These are phyloP conservation scores for Stemphylium beticola DNA, from an alignment of 2,329 filamentous ascomycete genomes.

Conservation along the genomic window DNA sequence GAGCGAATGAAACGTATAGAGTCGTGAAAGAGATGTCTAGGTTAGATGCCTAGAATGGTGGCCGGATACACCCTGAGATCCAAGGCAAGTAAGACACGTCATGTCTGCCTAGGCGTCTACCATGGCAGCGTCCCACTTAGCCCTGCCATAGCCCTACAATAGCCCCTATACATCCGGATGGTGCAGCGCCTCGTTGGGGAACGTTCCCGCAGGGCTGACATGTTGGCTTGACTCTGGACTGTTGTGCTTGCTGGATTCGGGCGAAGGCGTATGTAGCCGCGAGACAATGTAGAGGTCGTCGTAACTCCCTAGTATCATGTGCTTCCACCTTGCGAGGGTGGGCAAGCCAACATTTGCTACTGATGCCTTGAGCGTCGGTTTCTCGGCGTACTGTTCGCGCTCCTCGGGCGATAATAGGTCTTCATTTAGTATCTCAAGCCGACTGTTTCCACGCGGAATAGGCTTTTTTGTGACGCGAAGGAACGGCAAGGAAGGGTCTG, in stretches of 20 bases:
- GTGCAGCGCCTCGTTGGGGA: conserved; percentile 37
- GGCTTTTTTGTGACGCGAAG: conserved; percentile 55
- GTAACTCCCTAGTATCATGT: conserved; percentile 54
- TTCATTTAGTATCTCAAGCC: conserved; percentile 55
- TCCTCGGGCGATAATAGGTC: conserved; percentile 50
- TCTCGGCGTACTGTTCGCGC: conserved; percentile 48
- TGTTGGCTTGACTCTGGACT: conserved; percentile 49
- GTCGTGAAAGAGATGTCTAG: neutral
- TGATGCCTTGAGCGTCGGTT: conserved; percentile 55
- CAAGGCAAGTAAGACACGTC: neutral
- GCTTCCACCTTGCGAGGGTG: conserved; percentile 53
- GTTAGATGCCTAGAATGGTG: neutral
- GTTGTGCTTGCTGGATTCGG: conserved; percentile 46
- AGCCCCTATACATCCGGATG: conserved; percentile 17
- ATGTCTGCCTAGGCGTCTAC: neutral
- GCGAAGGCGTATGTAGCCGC: conserved; percentile 45
- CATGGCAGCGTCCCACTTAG: neutral
- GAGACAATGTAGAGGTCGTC: conserved; percentile 59
- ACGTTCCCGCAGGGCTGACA: conserved; percentile 43
- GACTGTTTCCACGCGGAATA: conserved; percentile 55
- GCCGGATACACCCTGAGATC: neutral
- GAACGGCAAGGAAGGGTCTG: conserved; percentile 49
- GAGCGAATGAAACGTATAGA: conserved; percentile 15
- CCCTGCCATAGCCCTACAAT: neutral
- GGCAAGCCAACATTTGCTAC: conserved; percentile 57